Conservation (phyloP, 768 basidiomycete species). For the Collybiopsis luxurians region DNA sequence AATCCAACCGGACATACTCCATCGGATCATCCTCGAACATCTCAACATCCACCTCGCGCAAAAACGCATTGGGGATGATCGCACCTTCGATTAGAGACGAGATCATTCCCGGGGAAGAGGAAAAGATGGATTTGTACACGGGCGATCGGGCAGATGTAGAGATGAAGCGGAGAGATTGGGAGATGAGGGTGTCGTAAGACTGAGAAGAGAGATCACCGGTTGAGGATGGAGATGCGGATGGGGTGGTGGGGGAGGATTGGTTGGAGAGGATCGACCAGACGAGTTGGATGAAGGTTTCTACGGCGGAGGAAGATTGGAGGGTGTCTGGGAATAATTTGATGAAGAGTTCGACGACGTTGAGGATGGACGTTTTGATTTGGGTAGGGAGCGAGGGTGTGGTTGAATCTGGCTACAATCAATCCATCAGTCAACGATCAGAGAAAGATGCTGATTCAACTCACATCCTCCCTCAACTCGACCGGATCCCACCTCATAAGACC, state of each 20-base stretch:
- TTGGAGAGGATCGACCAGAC: constrained; percentile 86
- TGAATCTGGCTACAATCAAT: constrained; percentile 70
- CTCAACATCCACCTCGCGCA: constrained; percentile 89
- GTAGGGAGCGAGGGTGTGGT: constrained; percentile 82
- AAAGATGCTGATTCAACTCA: constrained; percentile 32
- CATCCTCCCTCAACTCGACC: constrained; percentile 63
- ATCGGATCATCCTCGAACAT: constrained; percentile 97
- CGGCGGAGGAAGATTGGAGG: constrained; percentile 57
- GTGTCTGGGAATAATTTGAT: constrained; percentile 83
- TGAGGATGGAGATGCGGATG: constrained; percentile 20
- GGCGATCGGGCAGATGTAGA: constrained; percentile 91
- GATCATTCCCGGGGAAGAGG: constrained; percentile 80
- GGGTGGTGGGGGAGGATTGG: no score
- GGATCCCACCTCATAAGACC: constrained; percentile 82
- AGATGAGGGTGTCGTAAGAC: constrained; percentile 83
- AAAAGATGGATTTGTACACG: constrained; percentile 69
- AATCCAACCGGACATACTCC: constrained; percentile 88
- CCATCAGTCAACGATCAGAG: constrained; percentile 1
- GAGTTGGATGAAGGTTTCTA: constrained; percentile 74
- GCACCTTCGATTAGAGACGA: constrained; percentile 84
- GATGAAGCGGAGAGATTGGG: constrained; percentile 87
- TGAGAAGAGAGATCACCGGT: constrained; percentile 67
- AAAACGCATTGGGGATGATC: constrained; percentile 87
- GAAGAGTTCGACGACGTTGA: constrained; percentile 89
- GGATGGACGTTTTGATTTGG: constrained; percentile 82